Evolutionary conservation across 345 rosid genomes (phyloP).

Genomic region (Nasturtium officinale): DNA sequence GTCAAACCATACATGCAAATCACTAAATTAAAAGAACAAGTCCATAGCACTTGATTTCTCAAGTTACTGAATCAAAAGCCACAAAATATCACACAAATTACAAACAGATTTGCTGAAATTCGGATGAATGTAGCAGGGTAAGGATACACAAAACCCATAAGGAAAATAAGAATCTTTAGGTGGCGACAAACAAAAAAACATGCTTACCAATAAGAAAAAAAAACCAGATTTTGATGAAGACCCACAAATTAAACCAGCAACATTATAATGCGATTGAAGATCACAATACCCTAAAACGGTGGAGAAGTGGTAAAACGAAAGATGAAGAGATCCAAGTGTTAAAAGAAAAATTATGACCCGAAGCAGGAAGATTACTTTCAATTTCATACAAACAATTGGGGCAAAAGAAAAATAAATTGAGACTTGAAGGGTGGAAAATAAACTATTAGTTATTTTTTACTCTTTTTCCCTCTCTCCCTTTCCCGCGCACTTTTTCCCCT

Average conservation of each 20-base stretch:
- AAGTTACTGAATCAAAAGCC: background rate
- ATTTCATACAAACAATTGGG: background rate
- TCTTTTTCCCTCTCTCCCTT: slow-evolving; percentile 27
- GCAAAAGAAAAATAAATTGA: background rate
- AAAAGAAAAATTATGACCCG: background rate
- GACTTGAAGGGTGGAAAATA: background rate
- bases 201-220: slow-evolving; percentile 8
- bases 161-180: background rate
- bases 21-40: background rate
- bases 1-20: slow-evolving; percentile 34
- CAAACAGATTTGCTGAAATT: background rate
- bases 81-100: slow-evolving; percentile 1
- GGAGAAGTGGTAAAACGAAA: background rate
- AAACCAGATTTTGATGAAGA: slow-evolving; percentile 16
- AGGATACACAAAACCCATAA: background rate
- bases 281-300: slow-evolving; percentile 1
- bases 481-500: slow-evolving; percentile 26
- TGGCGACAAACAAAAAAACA: too few species aligned
- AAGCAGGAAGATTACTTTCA: background rate
- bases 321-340: background rate
- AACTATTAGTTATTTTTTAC: slow-evolving; percentile 7
- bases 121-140: too few species aligned
- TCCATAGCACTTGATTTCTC: background rate
- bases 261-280: background rate
- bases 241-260: background rate